Evolutionary conservation across 108 stramenopile species (phyloP), one percentile per base, ranked within the genome.

Genomic region (Asterionellopsis glacialis): DNA sequence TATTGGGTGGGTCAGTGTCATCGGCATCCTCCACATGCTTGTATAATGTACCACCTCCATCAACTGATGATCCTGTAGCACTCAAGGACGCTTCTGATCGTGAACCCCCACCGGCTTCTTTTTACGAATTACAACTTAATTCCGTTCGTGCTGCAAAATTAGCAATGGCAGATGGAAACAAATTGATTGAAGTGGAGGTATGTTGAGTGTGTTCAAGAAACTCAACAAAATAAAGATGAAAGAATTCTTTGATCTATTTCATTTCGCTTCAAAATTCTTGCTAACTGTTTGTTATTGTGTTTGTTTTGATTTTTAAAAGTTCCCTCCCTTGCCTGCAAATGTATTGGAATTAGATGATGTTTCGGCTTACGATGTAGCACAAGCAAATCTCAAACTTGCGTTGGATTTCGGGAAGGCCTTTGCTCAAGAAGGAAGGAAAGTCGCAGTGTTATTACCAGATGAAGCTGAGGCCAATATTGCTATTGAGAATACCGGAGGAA

Each of bases 271-370:
- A 5, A 33, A 2, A 33, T 33, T 7, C 33, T 33, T 33, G 2
- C 7, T 33, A 5, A 2, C 7, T 7, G 7, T 33, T 33, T 7
- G 7, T 24, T 6, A 27, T 22, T 65, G 2, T 33, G 2, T 33
- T 33, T 33, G 33, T 33, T 33, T 33, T 33, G 7, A 5, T 7
- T 5, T 33, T 33, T 7, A 33, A 33, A 33, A 33, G 64, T 94
- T 87, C 66, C 89, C 89, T 11, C 95, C 95, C 0, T 74, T 96
- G n/a, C 93, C 95, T 0, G 88, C 87, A 24, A 75, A 77, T 44
- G 91, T 93, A 0, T 64, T 95, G 38, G 94, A 95, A 69, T 87
- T 95, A 84, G 87, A 93, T 59, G 89, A 91, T 70, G 93, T 94
- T 27, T 73, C 68, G 26, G 94, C 96, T 11, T 90, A 95, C 68